Evolutionary conservation across 495 filamentous ascomycete genomes (phyloP).

Genomic region (Aspergillus haitiensis): DNA sequence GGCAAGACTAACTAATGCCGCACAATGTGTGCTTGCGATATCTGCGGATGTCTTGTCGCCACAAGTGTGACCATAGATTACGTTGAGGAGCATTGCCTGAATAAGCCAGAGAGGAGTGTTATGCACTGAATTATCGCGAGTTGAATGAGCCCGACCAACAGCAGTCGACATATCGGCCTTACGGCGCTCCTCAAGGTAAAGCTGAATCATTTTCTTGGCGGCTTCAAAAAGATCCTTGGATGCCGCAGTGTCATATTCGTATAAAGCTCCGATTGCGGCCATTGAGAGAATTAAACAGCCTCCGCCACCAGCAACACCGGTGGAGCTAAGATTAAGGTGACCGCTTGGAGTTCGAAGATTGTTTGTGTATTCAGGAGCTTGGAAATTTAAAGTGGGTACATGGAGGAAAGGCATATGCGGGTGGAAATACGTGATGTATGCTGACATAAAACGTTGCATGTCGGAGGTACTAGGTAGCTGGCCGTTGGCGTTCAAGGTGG

Average conservation of each 20-base stretch:
- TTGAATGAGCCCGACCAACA: slow-evolving; percentile 59
- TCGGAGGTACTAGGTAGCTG: slow-evolving; percentile 84
- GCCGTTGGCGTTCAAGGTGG: slow-evolving; percentile 49
- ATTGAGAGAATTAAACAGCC: slow-evolving; percentile 93
- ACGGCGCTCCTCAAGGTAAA: slow-evolving; percentile 89
- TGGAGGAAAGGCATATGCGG: slow-evolving; percentile 94
- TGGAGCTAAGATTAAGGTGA: slow-evolving; percentile 57
- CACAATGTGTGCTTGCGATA: slow-evolving; percentile 88
- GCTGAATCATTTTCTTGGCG: slow-evolving; percentile 91
- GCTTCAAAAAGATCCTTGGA: slow-evolving; percentile 89
- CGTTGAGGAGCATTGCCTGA: slow-evolving; percentile 97
- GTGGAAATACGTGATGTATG: slow-evolving; percentile 93
- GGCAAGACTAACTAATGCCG: slow-evolving; percentile 86
- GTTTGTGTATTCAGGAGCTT: slow-evolving; percentile 67
- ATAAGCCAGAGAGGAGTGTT: slow-evolving; percentile 93
- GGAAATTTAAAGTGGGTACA: slow-evolving; percentile 88
- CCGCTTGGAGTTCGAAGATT: slow-evolving; percentile 55
- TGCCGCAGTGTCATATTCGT: slow-evolving; percentile 76
- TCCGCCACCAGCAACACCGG: slow-evolving; percentile 72
- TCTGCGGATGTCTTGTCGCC: slow-evolving; percentile 88
- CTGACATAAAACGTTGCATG: slow-evolving; percentile 85
- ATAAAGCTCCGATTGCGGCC: slow-evolving; percentile 94
- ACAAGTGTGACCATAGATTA: slow-evolving; percentile 94
- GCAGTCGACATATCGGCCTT: slow-evolving; percentile 85
- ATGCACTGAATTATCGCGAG: slow-evolving; percentile 67